Percentiles rank a stretch among this genome's conserved stretches.
Evolutionary conservation across 2,329 filamentous ascomycete species (phyloP).

Genomic region (Arthroderma sp.): DNA sequence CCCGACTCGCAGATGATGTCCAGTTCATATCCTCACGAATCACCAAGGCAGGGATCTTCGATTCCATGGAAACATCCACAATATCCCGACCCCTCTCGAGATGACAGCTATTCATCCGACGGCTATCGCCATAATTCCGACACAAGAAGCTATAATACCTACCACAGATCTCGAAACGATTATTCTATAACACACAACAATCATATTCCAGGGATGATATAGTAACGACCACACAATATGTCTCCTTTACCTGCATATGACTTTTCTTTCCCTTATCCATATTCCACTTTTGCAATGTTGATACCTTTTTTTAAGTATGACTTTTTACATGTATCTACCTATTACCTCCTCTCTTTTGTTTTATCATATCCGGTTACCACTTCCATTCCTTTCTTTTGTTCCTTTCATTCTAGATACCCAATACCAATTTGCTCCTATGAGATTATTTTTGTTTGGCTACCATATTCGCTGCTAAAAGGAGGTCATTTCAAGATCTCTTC

Average conservation of each 20-base stretch:
- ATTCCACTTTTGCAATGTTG: neutral
- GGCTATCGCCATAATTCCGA: neutral
- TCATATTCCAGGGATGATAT: conserved; percentile 4
- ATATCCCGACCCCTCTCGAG: neutral
- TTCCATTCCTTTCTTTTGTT: neutral
- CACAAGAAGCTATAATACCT: neutral
- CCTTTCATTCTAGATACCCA: neutral
- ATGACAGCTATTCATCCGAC: neutral
- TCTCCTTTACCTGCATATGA: neutral
- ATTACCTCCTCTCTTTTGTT: neutral
- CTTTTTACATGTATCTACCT: neutral
- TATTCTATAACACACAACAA: neutral
- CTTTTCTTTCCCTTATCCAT: neutral
- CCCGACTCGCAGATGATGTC: conserved; percentile 1
- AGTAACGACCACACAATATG: neutral
- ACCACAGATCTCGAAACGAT: neutral
- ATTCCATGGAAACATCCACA: neutral
- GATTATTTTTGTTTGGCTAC: neutral
- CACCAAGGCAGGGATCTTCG: neutral
- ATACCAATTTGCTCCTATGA: neutral
- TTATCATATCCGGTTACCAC: neutral
- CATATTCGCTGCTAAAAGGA: neutral
- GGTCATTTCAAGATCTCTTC: conserved; percentile 31
- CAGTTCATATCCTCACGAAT: neutral
- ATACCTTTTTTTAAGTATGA: neutral